phyloP scores from a whole-genome alignment of 805 yeast species.

The Teunomyces panamensis region DNA sequence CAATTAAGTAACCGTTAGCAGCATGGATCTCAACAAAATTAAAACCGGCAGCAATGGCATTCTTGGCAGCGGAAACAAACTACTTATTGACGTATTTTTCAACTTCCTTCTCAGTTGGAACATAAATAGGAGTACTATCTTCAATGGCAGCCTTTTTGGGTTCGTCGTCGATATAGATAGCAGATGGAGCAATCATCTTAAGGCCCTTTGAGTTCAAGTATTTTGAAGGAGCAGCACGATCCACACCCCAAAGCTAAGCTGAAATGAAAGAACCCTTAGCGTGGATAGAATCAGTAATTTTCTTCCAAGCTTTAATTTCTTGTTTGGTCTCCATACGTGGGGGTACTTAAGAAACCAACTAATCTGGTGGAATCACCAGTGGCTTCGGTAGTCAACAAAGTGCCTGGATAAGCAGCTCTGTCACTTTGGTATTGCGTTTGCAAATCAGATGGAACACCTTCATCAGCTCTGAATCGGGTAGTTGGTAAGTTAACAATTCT shows the following conservation, averaged over 20 bases:
- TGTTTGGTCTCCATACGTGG: constrained; percentile 19
- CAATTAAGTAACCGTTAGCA: constrained; percentile 41
- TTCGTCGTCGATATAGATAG: constrained; percentile 15
- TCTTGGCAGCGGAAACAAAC: constrained; percentile 23
- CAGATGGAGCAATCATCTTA: constrained; percentile 16
- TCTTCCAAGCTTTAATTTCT: constrained; percentile 28
- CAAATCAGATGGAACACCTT: constrained; percentile 46
- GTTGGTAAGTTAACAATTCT: constrained; percentile 51
- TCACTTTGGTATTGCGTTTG: constrained; percentile 53
- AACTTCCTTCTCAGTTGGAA: constrained; percentile 21
- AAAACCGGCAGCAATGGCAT: constrained; percentile 30
- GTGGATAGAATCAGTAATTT: constrained; percentile 14
- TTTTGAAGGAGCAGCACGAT: constrained; percentile 24
- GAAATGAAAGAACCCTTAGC: constrained; percentile 10
- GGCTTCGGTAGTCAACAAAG: constrained; percentile 49
- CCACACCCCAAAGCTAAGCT: constrained; percentile 15
- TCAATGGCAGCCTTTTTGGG: constrained; percentile 29
- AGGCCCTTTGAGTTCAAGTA: constrained; percentile 21
- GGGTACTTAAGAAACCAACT: constrained; percentile 27
- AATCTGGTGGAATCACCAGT: constrained; percentile 27
- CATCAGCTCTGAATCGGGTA: constrained; percentile 44
- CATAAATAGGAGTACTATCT: constrained; percentile 17
- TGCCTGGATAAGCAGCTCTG: constrained; percentile 55
- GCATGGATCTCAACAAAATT: constrained; percentile 42
- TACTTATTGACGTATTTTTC: constrained; percentile 14